Base-by-base conservation (phyloP, 768 basidiomycete species). In the Tulasnella sp. region DNA sequence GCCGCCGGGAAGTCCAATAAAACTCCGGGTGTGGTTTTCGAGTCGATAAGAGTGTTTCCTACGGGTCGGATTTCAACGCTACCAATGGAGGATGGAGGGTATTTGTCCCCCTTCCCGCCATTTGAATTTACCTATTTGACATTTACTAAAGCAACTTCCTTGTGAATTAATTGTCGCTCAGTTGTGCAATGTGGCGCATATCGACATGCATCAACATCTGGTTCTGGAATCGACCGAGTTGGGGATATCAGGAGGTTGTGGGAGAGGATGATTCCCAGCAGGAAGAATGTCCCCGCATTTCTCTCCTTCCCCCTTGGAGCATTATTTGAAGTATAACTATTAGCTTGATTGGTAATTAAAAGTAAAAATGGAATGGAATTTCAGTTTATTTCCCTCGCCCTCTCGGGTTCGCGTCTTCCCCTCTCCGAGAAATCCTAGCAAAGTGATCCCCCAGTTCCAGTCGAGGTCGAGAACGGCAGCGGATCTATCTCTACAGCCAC, bases 51-150 rank as follows among this genome's bases (percentile, higher is more conserved):
- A 26, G 40, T 39, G 51, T 37, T 13, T 73, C 67, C 37, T 55
- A 69, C 57, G 71, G 5, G 75, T 15, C 78, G 55, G 79, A 37
- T 37, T 78, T 80, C 55, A 78, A 80, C 67, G 46, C 51, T 72
- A 80, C 81, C 26, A 82, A 83, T 46, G 85, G 84, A 26, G 85
- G 85, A 6, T 84, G 83, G 82, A 85, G 82, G 76, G 85, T 82
- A 23, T 51, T 39, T 44, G 9, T 16, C 35, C 69, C 7, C 23
- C 51, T 20, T 20, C 20, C 48, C 1, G 11, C 51, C 6, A 20
- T 51, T n/a, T n/a, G 51, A 6, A n/a, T n/a, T n/a, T n/a, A n/a
- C n/a, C n/a, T n/a, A n/a, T n/a, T n/a, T n/a, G n/a, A n/a, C n/a
- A n/a, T 5, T 51, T 13, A 35, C 61, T 2, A 44, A 73, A 11